These are phyloP conservation scores for Paramecium tetraurelia DNA, from an alignment of 73 alveolate genomes.

Conservation along the genomic window DNA sequence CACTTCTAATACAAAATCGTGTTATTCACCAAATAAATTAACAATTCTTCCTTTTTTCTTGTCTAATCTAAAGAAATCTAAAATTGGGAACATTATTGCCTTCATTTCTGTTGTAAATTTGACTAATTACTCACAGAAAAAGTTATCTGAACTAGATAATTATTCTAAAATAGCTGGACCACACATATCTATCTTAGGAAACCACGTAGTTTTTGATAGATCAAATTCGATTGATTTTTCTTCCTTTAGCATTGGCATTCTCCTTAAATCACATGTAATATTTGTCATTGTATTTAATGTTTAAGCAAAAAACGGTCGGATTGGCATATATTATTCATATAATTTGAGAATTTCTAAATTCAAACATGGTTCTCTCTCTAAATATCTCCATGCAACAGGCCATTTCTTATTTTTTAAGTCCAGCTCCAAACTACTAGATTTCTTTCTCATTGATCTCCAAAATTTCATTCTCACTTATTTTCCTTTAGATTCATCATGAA, in stretches of 20 bases:
- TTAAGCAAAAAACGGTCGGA: background rate
- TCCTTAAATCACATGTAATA: background rate
- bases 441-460: conserved; percentile 27
- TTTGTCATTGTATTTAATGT: background rate
- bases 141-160: background rate
- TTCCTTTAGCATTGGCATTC: conserved; percentile 21
- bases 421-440: background rate
- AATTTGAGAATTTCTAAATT: background rate
- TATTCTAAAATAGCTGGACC: background rate
- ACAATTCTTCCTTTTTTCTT: background rate
- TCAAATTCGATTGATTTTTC: background rate
- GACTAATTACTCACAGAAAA: background rate
- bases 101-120: conserved; percentile 2
- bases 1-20: conserved; percentile 26
- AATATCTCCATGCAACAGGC: conserved; percentile 32
- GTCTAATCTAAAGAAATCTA: background rate
- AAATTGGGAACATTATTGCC: background rate
- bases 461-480: background rate
- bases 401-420: background rate
- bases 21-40: background rate
- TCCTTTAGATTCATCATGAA: conserved; percentile 11
- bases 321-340: background rate
- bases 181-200: background rate
- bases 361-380: conserved; percentile 20
- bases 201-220: background rate